phyloP scores from a whole-genome alignment of 1,139 yeast species.

The Petasospora rhodanensis region DNA sequence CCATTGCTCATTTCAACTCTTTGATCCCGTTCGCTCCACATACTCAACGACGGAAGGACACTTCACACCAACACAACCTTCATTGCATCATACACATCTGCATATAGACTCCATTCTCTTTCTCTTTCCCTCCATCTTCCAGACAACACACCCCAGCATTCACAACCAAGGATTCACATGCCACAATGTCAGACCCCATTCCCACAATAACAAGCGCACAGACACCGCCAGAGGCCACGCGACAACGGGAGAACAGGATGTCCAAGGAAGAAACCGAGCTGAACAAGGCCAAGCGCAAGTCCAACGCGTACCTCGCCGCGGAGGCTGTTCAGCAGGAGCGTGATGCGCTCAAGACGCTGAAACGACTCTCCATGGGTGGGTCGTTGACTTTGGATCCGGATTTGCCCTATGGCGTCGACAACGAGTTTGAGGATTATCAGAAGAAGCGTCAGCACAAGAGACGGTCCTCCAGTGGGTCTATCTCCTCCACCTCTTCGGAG shows the following conservation, averaged over 20 bases:
- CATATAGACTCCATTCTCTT: too few species aligned
- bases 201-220: neutral
- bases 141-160: neutral
- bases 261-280: slow-evolving; percentile 6
- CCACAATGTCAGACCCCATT: neutral
- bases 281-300: slow-evolving; percentile 20
- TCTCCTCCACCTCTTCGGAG: slow-evolving; percentile 12
- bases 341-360: slow-evolving; percentile 41
- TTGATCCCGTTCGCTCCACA: too few species aligned
- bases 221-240: neutral
- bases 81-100: too few species aligned
- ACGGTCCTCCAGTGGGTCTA: slow-evolving; percentile 8
- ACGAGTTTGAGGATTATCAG: slow-evolving; percentile 20
- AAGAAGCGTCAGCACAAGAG: slow-evolving; percentile 12
- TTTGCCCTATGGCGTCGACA: slow-evolving; percentile 31
- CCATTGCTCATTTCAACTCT: too few species aligned
- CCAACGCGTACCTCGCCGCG: slow-evolving; percentile 29
- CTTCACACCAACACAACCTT: too few species aligned
- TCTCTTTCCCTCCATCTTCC: neutral
- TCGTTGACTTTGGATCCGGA: slow-evolving; percentile 41
- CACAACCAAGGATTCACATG: neutral
- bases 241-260: slow-evolving; percentile 5
- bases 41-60: too few species aligned
- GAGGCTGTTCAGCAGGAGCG: slow-evolving; percentile 47
- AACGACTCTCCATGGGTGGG: slow-evolving; percentile 41